These are phyloP conservation scores for Aethionema arabicum DNA, from an alignment of 345 rosid genomes.

Conservation along the genomic window DNA sequence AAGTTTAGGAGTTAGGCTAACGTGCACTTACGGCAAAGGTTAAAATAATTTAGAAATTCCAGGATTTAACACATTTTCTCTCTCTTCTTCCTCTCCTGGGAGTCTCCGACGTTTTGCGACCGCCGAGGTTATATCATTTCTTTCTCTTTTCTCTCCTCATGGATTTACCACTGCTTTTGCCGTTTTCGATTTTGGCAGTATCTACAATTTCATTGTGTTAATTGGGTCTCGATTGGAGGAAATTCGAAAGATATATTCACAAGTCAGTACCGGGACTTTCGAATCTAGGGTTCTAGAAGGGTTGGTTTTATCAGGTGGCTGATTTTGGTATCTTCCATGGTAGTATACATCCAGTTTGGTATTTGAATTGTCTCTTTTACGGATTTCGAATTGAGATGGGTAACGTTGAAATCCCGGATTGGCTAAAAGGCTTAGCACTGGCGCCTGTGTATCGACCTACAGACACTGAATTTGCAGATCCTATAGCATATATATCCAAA, in stretches of 20 bases:
- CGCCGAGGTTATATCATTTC: slow-evolving; percentile 46
- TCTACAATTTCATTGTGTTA: slow-evolving; percentile 17
- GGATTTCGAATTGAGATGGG: slow-evolving; percentile 50
- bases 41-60: slow-evolving; percentile 23
- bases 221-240: slow-evolving; percentile 20
- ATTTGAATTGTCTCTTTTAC: slow-evolving; percentile 13
- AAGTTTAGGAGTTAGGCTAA: slow-evolving; percentile 19
- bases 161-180: neutral
- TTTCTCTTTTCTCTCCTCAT: neutral
- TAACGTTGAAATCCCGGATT: slow-evolving; percentile 80
- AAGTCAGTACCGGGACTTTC: slow-evolving; percentile 21
- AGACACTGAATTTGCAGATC: slow-evolving; percentile 98
- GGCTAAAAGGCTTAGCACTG: slow-evolving; percentile 82
- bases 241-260: neutral
- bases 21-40: slow-evolving; percentile 39
- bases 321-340: neutral
- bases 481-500: slow-evolving; percentile 93
- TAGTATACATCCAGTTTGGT: slow-evolving; percentile 10
- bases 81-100: slow-evolving; percentile 33
- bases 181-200: neutral
- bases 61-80: slow-evolving; percentile 21
- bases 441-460: slow-evolving; percentile 96
- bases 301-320: slow-evolving; percentile 7
- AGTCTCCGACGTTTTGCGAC: slow-evolving; percentile 37
- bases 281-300: slow-evolving; percentile 48